A percentile compares a stretch with the other conserved stretches of the same genome.
Conservation (phyloP, 495 filamentous ascomycete species). For the Aspergillus cristatus region DNA sequence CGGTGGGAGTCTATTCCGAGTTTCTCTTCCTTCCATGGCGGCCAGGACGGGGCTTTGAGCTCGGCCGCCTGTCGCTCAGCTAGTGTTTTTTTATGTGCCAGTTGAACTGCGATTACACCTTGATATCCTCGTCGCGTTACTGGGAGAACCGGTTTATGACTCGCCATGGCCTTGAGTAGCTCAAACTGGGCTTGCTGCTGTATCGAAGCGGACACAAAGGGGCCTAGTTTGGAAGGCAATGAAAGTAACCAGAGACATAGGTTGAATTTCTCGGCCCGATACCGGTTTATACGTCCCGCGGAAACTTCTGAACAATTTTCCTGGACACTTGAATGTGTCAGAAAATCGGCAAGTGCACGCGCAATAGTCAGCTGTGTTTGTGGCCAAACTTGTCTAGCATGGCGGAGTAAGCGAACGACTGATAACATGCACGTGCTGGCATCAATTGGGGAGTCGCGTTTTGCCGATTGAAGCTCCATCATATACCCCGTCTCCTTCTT, state of each 20-base stretch:
- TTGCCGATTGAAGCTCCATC: no score
- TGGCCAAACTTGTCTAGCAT: conserved; percentile 50
- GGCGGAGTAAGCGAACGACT: conserved; percentile 47
- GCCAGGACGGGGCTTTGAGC: conserved; percentile 57
- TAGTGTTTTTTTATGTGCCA: conserved; percentile 54
- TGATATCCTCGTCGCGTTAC: conserved; percentile 55
- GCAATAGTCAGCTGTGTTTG: conserved; percentile 41
- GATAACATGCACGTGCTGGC: conserved; percentile 21
- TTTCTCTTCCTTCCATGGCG: conserved; percentile 59
- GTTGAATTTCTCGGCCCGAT: conserved; percentile 38
- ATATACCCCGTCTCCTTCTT: no score
- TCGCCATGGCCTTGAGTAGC: conserved; percentile 52
- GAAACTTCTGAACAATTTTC: conserved; percentile 1
- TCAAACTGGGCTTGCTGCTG: conserved; percentile 57
- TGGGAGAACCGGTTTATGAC: conserved; percentile 43
- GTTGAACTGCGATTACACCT: conserved; percentile 47
- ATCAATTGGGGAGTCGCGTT: conserved; percentile 17
- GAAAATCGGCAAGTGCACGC: conserved; percentile 26
- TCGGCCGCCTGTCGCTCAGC: conserved; percentile 49
- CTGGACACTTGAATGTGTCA: conserved; percentile 11
- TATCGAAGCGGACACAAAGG: conserved; percentile 37
- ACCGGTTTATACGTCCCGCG: conserved; percentile 10
- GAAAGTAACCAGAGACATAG: conserved; percentile 46
- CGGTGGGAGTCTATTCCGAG: conserved; percentile 49
- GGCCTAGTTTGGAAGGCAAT: conserved; percentile 35